phyloP scores from a whole-genome alignment of 108 stramenopile species.

The Mayamaea pseudoterrestris region DNA sequence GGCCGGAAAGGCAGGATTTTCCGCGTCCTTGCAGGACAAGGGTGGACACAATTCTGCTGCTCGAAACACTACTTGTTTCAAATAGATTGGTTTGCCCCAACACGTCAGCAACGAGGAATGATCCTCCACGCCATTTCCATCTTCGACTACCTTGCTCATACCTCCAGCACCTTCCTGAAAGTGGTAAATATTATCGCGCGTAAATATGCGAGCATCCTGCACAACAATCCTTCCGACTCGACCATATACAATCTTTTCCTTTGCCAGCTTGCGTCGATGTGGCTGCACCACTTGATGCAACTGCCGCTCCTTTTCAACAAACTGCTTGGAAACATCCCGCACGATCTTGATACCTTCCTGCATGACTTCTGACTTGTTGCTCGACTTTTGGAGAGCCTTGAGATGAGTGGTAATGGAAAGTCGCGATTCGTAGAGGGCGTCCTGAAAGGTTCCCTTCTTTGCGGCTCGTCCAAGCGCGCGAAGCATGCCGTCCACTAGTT shows the following conservation, averaged over 20 bases:
- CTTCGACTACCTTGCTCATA: neutral
- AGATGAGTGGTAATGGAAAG: slow-evolving; percentile 19
- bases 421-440: slow-evolving; percentile 25
- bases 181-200: slow-evolving; percentile 19
- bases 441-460: slow-evolving; percentile 16
- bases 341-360: slow-evolving; percentile 35
- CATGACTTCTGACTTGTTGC: slow-evolving; percentile 14
- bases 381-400: slow-evolving; percentile 15
- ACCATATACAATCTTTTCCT: slow-evolving; percentile 8
- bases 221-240: slow-evolving; percentile 34
- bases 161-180: neutral
- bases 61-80: slow-evolving; percentile 22
- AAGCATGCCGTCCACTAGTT: slow-evolving; percentile 35
- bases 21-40: slow-evolving; percentile 24
- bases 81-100: slow-evolving; percentile 42
- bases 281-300: slow-evolving; percentile 16
- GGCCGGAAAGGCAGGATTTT: slow-evolving; percentile 17
- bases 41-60: slow-evolving; percentile 45
- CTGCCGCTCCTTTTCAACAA: slow-evolving; percentile 15
- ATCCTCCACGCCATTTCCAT: no score
- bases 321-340: slow-evolving; percentile 31
- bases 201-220: slow-evolving; percentile 41
- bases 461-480: slow-evolving; percentile 38
- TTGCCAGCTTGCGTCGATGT: slow-evolving; percentile 6
- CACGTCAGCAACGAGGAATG: no score